Evolutionary conservation across 2,329 filamentous ascomycete species (phyloP).

Genomic region (Aspergillus amoenus): DNA sequence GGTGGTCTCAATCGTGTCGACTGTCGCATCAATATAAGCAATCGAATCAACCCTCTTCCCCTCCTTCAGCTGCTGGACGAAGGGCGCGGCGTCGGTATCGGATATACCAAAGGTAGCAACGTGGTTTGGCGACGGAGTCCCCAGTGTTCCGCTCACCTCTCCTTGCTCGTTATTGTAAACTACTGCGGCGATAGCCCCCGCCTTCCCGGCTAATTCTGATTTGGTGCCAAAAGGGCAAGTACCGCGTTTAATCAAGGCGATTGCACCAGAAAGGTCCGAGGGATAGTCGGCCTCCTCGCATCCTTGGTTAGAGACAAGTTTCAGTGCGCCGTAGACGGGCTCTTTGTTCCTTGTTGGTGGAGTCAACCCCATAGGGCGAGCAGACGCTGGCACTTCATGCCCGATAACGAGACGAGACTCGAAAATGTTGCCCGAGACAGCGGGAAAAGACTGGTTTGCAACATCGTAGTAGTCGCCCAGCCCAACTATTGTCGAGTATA

Average conservation of each 20-base stretch:
- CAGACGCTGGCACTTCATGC: constrained; percentile 52
- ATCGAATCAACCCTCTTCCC: constrained; percentile 40
- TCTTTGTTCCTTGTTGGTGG: constrained; percentile 43
- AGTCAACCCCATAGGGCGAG: constrained; percentile 63
- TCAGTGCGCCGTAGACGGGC: constrained; percentile 51
- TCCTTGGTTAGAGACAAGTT: constrained; percentile 57
- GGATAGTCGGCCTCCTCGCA: constrained; percentile 67
- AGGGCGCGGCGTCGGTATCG: constrained; percentile 58
- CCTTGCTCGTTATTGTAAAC: constrained; percentile 72
- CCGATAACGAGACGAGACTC: constrained; percentile 62
- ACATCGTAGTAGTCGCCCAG: constrained; percentile 34
- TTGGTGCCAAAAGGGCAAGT: constrained; percentile 71
- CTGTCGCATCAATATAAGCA: constrained; percentile 45
- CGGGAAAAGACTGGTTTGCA: constrained; percentile 57
- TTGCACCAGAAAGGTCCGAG: constrained; percentile 54
- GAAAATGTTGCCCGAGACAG: constrained; percentile 60
- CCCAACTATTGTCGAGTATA: constrained; percentile 53
- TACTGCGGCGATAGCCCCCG: constrained; percentile 70
- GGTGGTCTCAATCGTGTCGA: constrained; percentile 49
- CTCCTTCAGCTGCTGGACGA: constrained; percentile 55
- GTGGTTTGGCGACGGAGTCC: constrained; percentile 54
- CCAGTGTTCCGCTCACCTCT: constrained; percentile 66
- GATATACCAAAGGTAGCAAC: constrained; percentile 66
- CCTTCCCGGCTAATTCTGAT: constrained; percentile 64
- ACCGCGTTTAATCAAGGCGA: constrained; percentile 70